Base-by-base conservation (phyloP, 2,329 filamentous ascomycete species). In the Scytalidium lignicola region DNA sequence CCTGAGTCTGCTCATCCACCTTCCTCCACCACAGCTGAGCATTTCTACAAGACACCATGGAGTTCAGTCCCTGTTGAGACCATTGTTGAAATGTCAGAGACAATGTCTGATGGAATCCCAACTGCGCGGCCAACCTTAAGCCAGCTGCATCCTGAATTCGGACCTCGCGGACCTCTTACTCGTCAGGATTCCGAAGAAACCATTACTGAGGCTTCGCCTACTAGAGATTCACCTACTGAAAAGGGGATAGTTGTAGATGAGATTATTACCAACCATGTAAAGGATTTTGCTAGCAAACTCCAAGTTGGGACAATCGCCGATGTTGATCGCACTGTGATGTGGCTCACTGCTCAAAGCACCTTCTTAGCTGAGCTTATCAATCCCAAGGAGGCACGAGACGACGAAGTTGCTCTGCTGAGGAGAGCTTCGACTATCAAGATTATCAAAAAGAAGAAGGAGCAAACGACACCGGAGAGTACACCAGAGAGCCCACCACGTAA, bases 11-110 rank as follows among this genome's bases (percentile, higher is more conserved):
- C 74, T 54, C 69, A 71, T 2, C 82, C 82, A 1, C 90, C 90
- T 1, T 92, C 89, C 0, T 96, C 92, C 1, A 89, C 90, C 23
- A 90, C 86, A n/a, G 92, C 92, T 9, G 89, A 96, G 65, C 82
- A 86, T 54, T 97, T 96, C 62, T 97, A 97, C 70, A 84, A 86
- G 54, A 78, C 86, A 22, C 90, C 91, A 2, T 96, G 90, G 85
- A 66, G 70, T 2, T 68, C 69, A 10, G 65, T 64, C 17, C 73
- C 85, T 21, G 69, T 88, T 43, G 86, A 91, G 64, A 85, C 83
- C 42, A 74, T 88, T 26, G 70, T 91, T 23, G 80, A 88, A 58
- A 63, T 81, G 17, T 54, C 51, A 13, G 71, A 71, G 32, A 65
- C 70, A n/a, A 65, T 75, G 46, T 73, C 75, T 39, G 78, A 78